Evolutionary conservation across 2,329 filamentous ascomycete species (phyloP), one percentile per base, ranked within the genome.

Genomic region (Zasmidium cellare): DNA sequence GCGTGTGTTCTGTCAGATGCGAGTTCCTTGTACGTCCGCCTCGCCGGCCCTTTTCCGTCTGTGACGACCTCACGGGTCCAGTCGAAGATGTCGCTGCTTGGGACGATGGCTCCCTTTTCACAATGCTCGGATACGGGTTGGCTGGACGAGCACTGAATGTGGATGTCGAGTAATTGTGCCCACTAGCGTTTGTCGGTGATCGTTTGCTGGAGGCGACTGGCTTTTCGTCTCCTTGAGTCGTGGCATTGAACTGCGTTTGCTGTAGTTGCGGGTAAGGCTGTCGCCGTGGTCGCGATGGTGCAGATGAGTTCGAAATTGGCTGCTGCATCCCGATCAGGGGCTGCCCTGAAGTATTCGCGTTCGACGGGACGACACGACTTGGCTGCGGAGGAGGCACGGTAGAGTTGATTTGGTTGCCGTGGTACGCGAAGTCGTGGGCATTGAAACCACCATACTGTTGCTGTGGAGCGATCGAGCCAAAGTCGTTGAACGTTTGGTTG

Each of bases 1-100:
- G 45, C 64, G 71, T 47, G 68, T 65, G 50, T 72, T 67, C 62
- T 70, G 74, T 11, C 12, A 78, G 69, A 23, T 71, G 69, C 59
- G 72, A 68, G 31, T 74, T 73, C 46, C 72, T 75, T 46, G 71
- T 69, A 49, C 77, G 71, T 1, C 67, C 68, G 19, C 66, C 69
- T 59, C 67, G 73, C 7, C 58, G 53, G 7, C 56, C 49, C 7
- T 58, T 53, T 9, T 62, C 62, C 2, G 56, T 41, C 19, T 56
- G 56, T 9, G 51, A 23, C 2, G 55, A 28, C 12, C 51, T 48
- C 16, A 46, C 22, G 19, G 57, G 28, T 2, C 50, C 46, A n/a
- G 14, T 12, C 3, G 38, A n/a, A 3, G 46, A 35, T 28, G 14
- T 31, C 14, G 7, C 25, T 31, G 28, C 35, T n/a, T 44, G 55